Base-by-base conservation (phyloP, 768 basidiomycete species). In the Kwoniella dendrophila region DNA sequence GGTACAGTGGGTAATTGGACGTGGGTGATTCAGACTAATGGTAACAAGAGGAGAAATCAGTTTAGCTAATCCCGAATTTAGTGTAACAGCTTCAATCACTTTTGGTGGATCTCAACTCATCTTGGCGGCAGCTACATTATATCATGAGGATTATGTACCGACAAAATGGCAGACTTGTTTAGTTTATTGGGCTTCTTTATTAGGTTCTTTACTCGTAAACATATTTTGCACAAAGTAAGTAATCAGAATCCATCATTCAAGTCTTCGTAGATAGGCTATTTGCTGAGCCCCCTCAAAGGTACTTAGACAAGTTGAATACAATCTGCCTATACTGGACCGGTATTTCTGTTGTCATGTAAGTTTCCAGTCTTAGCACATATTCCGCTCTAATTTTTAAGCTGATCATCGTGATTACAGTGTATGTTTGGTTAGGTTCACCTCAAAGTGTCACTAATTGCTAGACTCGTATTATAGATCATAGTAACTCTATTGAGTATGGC, bases 1-100 rank as follows among this genome's bases (percentile, higher is more conserved):
- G 86, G 84, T 1, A 80, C 87, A 68, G 86, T 86, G 29, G 87
- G 87, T 26, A 85, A 87, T 14, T 88, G 87, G 86, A 88, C 85
- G 74, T 75, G 32, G 62, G 74, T 64, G 12, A 18, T 43, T 1
- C 41, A 20, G 24, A 43, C 10, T n/a, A n/a, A 43, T 11, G n/a
- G 7, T n/a, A 43, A 43, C 41, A 43, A 7, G 11, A 7, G 41
- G 6, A 38, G n/a, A 38, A 38, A 38, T 38, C 36, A 11, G 11
- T n/a, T n/a, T 43, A 22, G 11, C 36, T 8, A 33, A 29, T 29
- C 20, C 22, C 30, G 55, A 32, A 20, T 43, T 32, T 52, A 75
- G 73, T 0, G 82, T 85, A 59, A 83, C 85, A n/a, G 69, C 87
- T 36, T 86, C 86, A 10, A 86, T 86, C 5, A 85, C 84, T 3